A percentile compares a stretch with the other conserved stretches of the same genome.
Evolutionary conservation across 2,329 filamentous ascomycete species (phyloP).

Genomic region (Neonectria neomacrospora): DNA sequence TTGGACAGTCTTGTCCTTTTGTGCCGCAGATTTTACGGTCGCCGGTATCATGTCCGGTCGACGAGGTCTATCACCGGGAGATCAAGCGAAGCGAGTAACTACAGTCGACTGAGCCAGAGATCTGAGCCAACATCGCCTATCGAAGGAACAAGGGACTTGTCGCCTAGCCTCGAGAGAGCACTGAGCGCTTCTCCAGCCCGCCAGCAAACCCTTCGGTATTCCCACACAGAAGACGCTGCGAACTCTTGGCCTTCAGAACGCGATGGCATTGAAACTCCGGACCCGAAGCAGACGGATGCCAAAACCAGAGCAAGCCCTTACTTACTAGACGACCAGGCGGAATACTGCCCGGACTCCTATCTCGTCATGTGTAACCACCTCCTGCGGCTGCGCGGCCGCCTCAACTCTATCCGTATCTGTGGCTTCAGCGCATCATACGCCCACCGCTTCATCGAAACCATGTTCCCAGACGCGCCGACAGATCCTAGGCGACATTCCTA

Average conservation of each 20-base stretch:
- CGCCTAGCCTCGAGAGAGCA: slow-evolving; percentile 8
- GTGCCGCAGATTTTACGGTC: slow-evolving; percentile 50
- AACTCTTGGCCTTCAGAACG: neutral
- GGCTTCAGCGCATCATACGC: slow-evolving; percentile 51
- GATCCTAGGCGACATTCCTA: slow-evolving; percentile 36
- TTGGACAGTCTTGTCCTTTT: slow-evolving; percentile 48
- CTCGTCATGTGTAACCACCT: slow-evolving; percentile 49
- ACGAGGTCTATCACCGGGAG: neutral
- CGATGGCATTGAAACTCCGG: neutral
- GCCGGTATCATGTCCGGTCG: slow-evolving; percentile 8
- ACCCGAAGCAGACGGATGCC: slow-evolving; percentile 1
- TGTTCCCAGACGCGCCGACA: slow-evolving; percentile 38
- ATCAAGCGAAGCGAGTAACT: slow-evolving; percentile 12
- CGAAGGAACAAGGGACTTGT: neutral
- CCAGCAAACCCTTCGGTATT: neutral
- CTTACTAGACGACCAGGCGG: slow-evolving; percentile 9
- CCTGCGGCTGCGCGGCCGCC: slow-evolving; percentile 42
- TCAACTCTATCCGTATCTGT: slow-evolving; percentile 50
- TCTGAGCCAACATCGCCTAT: neutral
- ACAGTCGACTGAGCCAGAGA: slow-evolving; percentile 28
- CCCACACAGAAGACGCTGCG: neutral
- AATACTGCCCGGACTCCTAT: slow-evolving; percentile 48
- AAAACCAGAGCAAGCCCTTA: slow-evolving; percentile 12
- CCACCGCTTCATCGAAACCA: slow-evolving; percentile 38
- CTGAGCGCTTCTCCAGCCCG: slow-evolving; percentile 10